Conservation (phyloP, 2,329 filamentous ascomycete species). For the Didymella arachidicola region DNA sequence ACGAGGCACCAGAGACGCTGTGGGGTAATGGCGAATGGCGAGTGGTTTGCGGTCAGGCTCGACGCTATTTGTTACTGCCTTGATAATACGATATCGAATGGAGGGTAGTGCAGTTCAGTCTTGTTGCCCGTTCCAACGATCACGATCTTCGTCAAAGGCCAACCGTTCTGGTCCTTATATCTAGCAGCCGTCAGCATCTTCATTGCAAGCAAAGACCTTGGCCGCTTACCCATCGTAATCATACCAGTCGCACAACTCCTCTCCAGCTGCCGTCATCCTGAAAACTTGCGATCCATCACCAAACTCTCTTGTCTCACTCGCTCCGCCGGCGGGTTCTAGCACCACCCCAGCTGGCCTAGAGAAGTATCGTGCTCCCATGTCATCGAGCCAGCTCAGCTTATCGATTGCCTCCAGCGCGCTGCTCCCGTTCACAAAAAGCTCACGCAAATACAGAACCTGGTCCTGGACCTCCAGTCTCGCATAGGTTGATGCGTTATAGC, state of each 20-base stretch:
- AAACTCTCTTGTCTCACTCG: slow-evolving; percentile 33
- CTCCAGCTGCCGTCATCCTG: slow-evolving; percentile 37
- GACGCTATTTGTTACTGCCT: background rate
- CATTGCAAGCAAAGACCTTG: background rate
- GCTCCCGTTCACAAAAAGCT: slow-evolving; percentile 39
- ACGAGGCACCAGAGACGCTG: too few species aligned
- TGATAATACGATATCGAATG: slow-evolving; percentile 34
- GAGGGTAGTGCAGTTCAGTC: slow-evolving; percentile 43
- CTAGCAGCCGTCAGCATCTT: slow-evolving; percentile 15
- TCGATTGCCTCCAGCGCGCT: slow-evolving; percentile 42
- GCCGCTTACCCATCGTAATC: slow-evolving; percentile 42
- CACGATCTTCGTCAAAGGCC: slow-evolving; percentile 43
- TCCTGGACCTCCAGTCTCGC: slow-evolving; percentile 37
- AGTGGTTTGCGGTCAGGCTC: too few species aligned
- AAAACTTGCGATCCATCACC: slow-evolving; percentile 38
- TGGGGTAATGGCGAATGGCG: too few species aligned
- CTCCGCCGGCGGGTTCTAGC: slow-evolving; percentile 39
- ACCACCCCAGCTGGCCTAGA: slow-evolving; percentile 35
- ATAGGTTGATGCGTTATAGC: slow-evolving; percentile 25
- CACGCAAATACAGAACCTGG: slow-evolving; percentile 39
- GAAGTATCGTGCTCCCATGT: slow-evolving; percentile 27
- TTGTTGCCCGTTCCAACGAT: slow-evolving; percentile 28
- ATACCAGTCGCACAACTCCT: slow-evolving; percentile 42
- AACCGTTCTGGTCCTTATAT: slow-evolving; percentile 43
- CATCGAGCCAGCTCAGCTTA: slow-evolving; percentile 34